Evolutionary conservation across 768 basidiomycete genomes (phyloP).

Genomic region (Russula sp.): DNA sequence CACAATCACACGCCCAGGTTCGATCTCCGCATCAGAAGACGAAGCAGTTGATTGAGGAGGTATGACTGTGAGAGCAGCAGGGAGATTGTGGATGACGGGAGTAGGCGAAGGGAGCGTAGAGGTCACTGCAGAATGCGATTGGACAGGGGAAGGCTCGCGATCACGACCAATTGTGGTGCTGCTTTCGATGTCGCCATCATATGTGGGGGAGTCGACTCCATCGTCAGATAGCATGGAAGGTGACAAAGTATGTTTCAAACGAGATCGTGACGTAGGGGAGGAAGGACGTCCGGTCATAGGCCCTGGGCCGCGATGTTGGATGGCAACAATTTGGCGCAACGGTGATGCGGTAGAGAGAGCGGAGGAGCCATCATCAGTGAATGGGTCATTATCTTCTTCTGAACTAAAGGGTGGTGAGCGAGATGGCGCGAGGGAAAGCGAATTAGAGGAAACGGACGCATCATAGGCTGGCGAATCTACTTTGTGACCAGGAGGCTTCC

Average conservation of each 20-base stretch:
- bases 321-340: conserved; percentile 21
- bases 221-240: conserved; percentile 47
- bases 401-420: conserved; percentile 42
- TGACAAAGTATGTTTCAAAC: conserved; percentile 35
- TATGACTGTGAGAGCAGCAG: conserved; percentile 5
- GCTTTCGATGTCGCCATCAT: conserved; percentile 85
- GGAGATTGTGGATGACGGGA: conserved; percentile 12
- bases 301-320: conserved; percentile 23
- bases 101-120: conserved; percentile 21
- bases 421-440: conserved; percentile 19
- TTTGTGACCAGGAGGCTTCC: conserved; percentile 48
- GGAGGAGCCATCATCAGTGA: conserved; percentile 66
- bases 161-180: conserved; percentile 56
- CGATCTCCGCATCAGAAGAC: conserved; percentile 21
- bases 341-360: conserved; percentile 39
- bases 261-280: conserved; percentile 22
- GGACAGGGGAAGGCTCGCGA: conserved; percentile 26
- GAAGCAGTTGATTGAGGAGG: conserved; percentile 12
- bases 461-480: conserved; percentile 73
- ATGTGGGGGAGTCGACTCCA: conserved; percentile 78
- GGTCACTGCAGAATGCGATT: conserved; percentile 23
- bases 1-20: conserved; percentile 12
- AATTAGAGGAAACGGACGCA: conserved; percentile 34
- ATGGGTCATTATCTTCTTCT: conserved; percentile 82
- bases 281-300: conserved; percentile 4